Evolutionary conservation across 106 monocot species (phyloP), one percentile per base, ranked within the genome.

Genomic region (Dendrobium huoshanense): DNA sequence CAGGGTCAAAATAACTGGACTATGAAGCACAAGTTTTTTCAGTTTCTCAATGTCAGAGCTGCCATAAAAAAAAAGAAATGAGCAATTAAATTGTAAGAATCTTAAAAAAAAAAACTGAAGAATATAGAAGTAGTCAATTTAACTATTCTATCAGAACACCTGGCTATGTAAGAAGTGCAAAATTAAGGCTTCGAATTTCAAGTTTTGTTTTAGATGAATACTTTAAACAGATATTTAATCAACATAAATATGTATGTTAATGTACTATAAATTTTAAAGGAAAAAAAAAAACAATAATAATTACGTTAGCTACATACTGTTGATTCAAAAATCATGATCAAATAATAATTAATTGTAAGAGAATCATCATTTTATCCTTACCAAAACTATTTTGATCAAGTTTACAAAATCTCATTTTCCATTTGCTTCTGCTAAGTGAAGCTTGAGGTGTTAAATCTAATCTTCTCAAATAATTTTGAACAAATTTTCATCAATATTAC

Each of bases 21-120:
- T 90, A 55, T 96, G 94, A 74, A 96, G 85, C 56, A 94, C 87
- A 85, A 96, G 94, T 75, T 92, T 96, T 89, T 91, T 96, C 85
- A 94, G 82, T 85, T 88, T 92, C 75, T 96, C 96, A 58, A 96
- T 89, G 87, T 96, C 94, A 80, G 91, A 73, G 85, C 96, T 92
- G 85, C 58, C 67, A 83, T 51, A 3, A 20, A 81, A 37, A 61
- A 83, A 44, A 78, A 68, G 8, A 67, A 80, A 55, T 75, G 73
- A 67, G 24, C n/a, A 74, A 74, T 42, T 44, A 7, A 43, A 74
- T 74, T 74, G 43, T 40, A 7, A 9, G 20, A 16, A 33, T 22
- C 20, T 74, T n/a, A 13, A 22, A 74, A 22, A 74, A 74, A 74
- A 2, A 74, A 16, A 37, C 37, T 37, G 37, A 37, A 37, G 37